Conservation (phyloP, 2,329 filamentous ascomycete species). For the Nemania diffusa region DNA sequence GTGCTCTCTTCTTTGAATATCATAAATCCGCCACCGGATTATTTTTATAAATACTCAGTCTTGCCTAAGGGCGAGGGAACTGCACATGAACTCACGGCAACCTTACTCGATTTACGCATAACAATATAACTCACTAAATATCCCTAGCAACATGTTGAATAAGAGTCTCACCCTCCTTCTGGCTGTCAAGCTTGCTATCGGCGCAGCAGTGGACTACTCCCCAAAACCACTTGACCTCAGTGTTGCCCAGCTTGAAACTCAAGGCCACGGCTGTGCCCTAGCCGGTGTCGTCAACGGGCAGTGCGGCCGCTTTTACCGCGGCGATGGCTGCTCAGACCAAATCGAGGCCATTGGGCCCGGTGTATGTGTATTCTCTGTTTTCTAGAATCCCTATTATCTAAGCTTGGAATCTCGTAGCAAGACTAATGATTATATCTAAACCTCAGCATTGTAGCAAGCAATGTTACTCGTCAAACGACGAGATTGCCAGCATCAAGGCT, state of each 20-base stretch:
- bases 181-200: no score
- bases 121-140: no score
- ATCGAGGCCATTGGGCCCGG: not conserved
- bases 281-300: not conserved
- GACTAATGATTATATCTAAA: not conserved
- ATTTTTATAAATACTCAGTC: no score
- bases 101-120: no score
- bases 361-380: not conserved
- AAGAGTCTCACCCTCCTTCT: no score
- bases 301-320: not conserved
- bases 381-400: not conserved
- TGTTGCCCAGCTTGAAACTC: not conserved
- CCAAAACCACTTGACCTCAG: not conserved
- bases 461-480: not conserved
- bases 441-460: not conserved
- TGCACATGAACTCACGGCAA: no score
- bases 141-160: no score
- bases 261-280: not conserved
- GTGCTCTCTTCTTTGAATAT: no score
- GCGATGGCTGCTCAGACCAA: not conserved
- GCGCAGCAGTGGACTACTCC: not conserved
- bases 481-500: conserved; percentile 4
- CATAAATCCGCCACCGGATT: no score
- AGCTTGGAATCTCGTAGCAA: not conserved
- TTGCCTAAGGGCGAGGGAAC: no score